Conservation (phyloP, 306 rosid species). For the Erythrophleum fordii region DNA sequence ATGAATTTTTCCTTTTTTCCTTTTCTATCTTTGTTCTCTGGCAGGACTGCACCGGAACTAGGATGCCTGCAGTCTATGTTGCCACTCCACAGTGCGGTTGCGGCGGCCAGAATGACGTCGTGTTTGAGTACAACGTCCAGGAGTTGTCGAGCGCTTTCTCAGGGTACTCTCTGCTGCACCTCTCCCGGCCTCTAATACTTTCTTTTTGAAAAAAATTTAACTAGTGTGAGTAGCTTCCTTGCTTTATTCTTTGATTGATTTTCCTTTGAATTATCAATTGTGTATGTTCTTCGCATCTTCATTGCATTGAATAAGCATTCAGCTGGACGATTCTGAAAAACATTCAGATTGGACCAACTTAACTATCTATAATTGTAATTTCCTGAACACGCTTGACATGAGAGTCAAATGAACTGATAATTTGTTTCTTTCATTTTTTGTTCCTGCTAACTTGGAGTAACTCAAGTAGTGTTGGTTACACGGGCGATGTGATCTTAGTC, state of each 20-base stretch:
- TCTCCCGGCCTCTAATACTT: slow-evolving; percentile 85
- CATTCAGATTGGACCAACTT: not conserved
- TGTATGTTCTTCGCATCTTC: not conserved
- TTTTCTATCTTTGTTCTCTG: not conserved
- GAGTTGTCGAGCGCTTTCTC: slow-evolving; percentile 82
- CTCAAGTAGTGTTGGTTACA: not conserved
- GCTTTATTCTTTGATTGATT: slow-evolving; percentile 41
- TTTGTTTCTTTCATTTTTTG: not conserved
- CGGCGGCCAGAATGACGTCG: slow-evolving; percentile 78
- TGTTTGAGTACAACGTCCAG: slow-evolving; percentile 74
- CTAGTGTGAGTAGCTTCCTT: slow-evolving; percentile 60
- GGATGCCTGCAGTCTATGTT: slow-evolving; percentile 75
- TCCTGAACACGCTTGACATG: not conserved
- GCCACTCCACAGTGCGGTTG: slow-evolving; percentile 81
- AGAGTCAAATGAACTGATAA: not conserved
- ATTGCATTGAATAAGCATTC: not conserved
- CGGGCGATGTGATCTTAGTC: not conserved
- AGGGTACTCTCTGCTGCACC: slow-evolving; percentile 99
- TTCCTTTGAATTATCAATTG: not conserved
- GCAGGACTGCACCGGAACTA: slow-evolving; percentile 62
- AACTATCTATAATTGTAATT: not conserved
- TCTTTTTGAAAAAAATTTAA: slow-evolving; percentile 49
- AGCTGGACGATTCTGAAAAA: not conserved
- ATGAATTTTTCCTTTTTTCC: not conserved
- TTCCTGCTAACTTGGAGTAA: not conserved